phyloP scores from a whole-genome alignment of 2,329 filamentous ascomycete genomes.

The Aspergillus ochraceus region DNA sequence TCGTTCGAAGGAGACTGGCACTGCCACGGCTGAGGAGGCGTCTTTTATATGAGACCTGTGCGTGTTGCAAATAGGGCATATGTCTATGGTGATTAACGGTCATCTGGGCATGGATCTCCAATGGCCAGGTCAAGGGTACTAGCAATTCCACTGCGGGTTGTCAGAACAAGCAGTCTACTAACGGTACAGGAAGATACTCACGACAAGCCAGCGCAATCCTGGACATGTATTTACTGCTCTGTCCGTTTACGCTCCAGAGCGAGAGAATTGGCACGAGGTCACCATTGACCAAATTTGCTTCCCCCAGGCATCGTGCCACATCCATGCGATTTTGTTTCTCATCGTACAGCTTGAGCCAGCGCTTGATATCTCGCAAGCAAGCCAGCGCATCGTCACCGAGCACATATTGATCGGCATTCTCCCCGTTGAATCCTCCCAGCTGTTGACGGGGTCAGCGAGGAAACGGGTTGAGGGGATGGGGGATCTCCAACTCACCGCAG shows the following conservation, averaged over 20 bases:
- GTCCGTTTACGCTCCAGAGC: constrained; percentile 71
- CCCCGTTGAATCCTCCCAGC: constrained; percentile 80
- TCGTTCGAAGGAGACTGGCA: constrained; percentile 73
- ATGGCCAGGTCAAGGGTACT: constrained; percentile 90
- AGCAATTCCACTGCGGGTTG: constrained; percentile 69
- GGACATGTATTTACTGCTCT: constrained; percentile 72
- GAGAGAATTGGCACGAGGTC: constrained; percentile 89
- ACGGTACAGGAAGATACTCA: constrained; percentile 32
- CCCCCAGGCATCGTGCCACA: constrained; percentile 86
- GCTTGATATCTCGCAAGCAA: constrained; percentile 87
- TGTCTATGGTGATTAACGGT: constrained; percentile 93
- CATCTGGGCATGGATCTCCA: constrained; percentile 78
- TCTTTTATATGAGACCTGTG: constrained; percentile 87
- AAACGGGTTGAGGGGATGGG: constrained; percentile 1
- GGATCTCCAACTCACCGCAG: constrained; percentile 67
- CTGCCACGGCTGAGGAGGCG: constrained; percentile 81
- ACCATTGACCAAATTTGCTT: constrained; percentile 86
- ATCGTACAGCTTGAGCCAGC: constrained; percentile 94
- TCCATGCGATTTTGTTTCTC: constrained; percentile 92
- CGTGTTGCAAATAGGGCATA: constrained; percentile 81
- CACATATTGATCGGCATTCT: constrained; percentile 78
- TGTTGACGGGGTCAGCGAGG: constrained; percentile 37
- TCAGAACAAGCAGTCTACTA: constrained; percentile 14
- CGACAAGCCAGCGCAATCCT: constrained; percentile 78
- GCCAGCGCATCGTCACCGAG: constrained; percentile 92